Percentiles rank a stretch among this genome's conserved stretches.
These are phyloP conservation scores for Fusarium nurragi DNA, from an alignment of 2,329 filamentous ascomycete species.

Conservation along the genomic window DNA sequence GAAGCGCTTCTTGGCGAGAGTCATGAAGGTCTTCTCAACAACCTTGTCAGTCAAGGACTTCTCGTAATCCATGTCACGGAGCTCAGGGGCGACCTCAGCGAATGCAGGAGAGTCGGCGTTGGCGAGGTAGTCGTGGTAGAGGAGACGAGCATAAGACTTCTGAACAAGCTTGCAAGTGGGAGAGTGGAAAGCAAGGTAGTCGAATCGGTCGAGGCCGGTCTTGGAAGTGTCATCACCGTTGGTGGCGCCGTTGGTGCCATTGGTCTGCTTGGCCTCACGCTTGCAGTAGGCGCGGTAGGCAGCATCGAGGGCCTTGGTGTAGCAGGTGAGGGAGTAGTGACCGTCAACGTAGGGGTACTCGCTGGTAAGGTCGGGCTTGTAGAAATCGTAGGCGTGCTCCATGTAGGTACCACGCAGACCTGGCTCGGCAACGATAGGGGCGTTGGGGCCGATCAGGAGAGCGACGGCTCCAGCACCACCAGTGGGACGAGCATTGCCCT, in stretches of 20 bases:
- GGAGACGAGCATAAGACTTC: slow-evolving; percentile 83
- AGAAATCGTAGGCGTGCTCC: slow-evolving; percentile 88
- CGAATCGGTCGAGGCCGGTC: slow-evolving; percentile 79
- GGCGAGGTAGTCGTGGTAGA: slow-evolving; percentile 86
- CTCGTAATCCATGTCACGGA: slow-evolving; percentile 81
- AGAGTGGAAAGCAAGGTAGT: slow-evolving; percentile 84
- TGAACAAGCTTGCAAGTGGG: slow-evolving; percentile 88
- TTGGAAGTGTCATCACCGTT: slow-evolving; percentile 61
- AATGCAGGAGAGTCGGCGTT: slow-evolving; percentile 75
- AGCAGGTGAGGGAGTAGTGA: slow-evolving; percentile 84
- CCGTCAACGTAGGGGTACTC: slow-evolving; percentile 89
- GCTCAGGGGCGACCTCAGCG: slow-evolving; percentile 77
- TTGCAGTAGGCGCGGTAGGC: slow-evolving; percentile 84
- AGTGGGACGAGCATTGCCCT: slow-evolving; percentile 82
- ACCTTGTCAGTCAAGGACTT: slow-evolving; percentile 83
- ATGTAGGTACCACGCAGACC: slow-evolving; percentile 83
- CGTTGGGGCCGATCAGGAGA: slow-evolving; percentile 80
- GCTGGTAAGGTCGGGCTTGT: slow-evolving; percentile 88
- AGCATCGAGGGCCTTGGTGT: slow-evolving; percentile 80
- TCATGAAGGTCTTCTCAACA: slow-evolving; percentile 89
- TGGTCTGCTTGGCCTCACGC: slow-evolving; percentile 72
- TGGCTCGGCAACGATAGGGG: slow-evolving; percentile 79
- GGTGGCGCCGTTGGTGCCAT: slow-evolving; percentile 62
- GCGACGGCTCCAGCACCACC: slow-evolving; percentile 83
- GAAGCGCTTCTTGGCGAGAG: slow-evolving; percentile 83